Evolutionary conservation across 208 protist species (phyloP).

Genomic region (Trypanosoma brucei): DNA sequence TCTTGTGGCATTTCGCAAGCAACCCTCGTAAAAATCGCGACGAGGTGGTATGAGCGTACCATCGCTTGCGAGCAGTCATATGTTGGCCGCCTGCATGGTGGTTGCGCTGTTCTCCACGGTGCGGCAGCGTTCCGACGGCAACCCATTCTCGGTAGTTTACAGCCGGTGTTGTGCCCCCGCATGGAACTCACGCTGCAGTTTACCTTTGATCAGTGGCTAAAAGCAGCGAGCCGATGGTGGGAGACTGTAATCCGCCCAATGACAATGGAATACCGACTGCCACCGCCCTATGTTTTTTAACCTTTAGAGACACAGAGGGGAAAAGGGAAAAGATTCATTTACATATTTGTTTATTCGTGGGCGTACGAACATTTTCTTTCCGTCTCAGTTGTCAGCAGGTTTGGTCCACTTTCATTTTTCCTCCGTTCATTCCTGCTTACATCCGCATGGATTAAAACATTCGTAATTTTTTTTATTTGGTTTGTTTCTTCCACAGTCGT

Average conservation of each 20-base stretch:
- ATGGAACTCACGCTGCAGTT: constrained; percentile 6
- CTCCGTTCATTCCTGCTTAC: constrained; percentile 4
- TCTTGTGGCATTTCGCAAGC: neutral
- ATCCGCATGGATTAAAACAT: neutral
- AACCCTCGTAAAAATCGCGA: constrained; percentile 3
- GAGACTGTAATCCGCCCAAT: constrained; percentile 13
- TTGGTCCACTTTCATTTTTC: neutral
- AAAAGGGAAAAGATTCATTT: neutral
- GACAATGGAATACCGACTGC: constrained; percentile 2
- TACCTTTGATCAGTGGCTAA: constrained; percentile 15
- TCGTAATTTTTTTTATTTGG: constrained; percentile 8
- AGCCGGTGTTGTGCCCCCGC: constrained; percentile 10
- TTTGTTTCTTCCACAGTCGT: constrained; percentile 18
- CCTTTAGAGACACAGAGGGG: neutral
- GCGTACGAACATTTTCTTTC: constrained; percentile 2
- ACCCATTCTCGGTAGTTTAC: neutral
- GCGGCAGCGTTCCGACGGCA: neutral
- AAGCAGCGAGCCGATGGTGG: constrained; percentile 20
- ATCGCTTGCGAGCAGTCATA: constrained; percentile 39
- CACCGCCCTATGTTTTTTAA: constrained; percentile 11
- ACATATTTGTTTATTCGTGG: constrained; percentile 6
- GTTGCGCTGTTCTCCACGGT: neutral
- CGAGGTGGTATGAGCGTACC: constrained; percentile 51
- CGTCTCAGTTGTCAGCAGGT: too few relatives aligned
- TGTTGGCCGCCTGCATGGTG: constrained; percentile 1